Percentiles rank a stretch among this genome's conserved stretches.
phyloP scores from a whole-genome alignment of 441 rosid species.

The Arabidopsis lyrata region DNA sequence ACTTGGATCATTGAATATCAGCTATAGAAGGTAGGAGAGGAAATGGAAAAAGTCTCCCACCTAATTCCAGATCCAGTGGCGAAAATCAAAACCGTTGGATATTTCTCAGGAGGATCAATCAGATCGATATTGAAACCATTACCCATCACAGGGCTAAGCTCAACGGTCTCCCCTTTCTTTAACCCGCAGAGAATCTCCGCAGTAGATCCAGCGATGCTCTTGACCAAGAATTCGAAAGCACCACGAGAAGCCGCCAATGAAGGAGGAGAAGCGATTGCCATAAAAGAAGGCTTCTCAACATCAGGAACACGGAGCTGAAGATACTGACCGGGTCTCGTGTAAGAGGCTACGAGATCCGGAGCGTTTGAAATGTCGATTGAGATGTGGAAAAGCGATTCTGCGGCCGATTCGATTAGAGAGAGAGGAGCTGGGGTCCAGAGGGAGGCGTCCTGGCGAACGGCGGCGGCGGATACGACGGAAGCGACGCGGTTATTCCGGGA shows the following conservation, averaged over 20 bases:
- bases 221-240: conserved; percentile 83
- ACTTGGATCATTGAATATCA: conserved; percentile 1
- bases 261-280: conserved; percentile 94
- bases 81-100: conserved; percentile 78
- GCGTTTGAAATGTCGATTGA: conserved; percentile 74
- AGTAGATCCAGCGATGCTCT: conserved; percentile 82
- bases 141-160: conserved; percentile 81
- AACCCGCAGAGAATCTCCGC: conserved; percentile 88
- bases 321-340: conserved; percentile 85
- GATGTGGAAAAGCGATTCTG: conserved; percentile 88
- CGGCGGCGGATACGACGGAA: conserved; percentile 62
- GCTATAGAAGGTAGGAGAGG: conserved; percentile 6
- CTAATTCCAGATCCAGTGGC: conserved; percentile 99
- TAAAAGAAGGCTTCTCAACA: conserved; percentile 74
- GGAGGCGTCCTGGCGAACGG: conserved; percentile 78
- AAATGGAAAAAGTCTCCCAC: too few relatives aligned
- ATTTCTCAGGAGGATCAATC: conserved; percentile 75
- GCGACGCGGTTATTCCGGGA: conserved; percentile 50
- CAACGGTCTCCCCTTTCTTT: conserved; percentile 84
- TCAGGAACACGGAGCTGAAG: conserved; percentile 87
- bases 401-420: conserved; percentile 63
- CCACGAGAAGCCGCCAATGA: conserved; percentile 61
- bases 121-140: conserved; percentile 70
- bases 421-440: conserved; percentile 82
- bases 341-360: conserved; percentile 73